Conservation (phyloP, 176 grass and related monocot genomes). For the Eleusine indica region DNA sequence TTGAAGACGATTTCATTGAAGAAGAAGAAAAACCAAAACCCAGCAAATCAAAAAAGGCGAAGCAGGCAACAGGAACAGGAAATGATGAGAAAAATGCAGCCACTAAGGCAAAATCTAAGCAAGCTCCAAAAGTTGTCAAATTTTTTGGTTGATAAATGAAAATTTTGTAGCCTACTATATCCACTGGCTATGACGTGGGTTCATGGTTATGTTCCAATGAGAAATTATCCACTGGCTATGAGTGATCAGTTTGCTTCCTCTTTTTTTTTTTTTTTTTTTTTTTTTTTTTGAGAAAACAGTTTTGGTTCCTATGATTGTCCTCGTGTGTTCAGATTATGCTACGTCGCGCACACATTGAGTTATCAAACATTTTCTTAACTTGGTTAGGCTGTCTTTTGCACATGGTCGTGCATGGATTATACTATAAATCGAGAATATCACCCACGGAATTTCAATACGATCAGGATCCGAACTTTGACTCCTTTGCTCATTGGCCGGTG, state of each 20-base stretch:
- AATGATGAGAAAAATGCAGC: slow-evolving; percentile 37
- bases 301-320: background rate
- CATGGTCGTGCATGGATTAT: no score
- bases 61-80: slow-evolving; percentile 15
- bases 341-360: background rate
- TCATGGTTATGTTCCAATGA: slow-evolving; percentile 14
- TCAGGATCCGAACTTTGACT: no score
- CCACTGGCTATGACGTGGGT: background rate
- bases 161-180: slow-evolving; percentile 4
- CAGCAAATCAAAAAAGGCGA: slow-evolving; percentile 40
- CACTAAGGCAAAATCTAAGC: slow-evolving; percentile 60
- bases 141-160: slow-evolving; percentile 61
- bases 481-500: background rate
- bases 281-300: no score
- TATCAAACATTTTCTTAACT: background rate
- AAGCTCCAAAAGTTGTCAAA: slow-evolving; percentile 81
- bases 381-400: background rate
- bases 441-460: no score
- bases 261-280: no score
- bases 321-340: background rate
- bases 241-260: background rate
- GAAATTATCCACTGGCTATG: background rate
- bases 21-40: slow-evolving; percentile 58
- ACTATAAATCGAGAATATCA: no score
- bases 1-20: slow-evolving; percentile 87